Conservation (phyloP, 2,329 filamentous ascomycete species). For the Xylaria sp. region DNA sequence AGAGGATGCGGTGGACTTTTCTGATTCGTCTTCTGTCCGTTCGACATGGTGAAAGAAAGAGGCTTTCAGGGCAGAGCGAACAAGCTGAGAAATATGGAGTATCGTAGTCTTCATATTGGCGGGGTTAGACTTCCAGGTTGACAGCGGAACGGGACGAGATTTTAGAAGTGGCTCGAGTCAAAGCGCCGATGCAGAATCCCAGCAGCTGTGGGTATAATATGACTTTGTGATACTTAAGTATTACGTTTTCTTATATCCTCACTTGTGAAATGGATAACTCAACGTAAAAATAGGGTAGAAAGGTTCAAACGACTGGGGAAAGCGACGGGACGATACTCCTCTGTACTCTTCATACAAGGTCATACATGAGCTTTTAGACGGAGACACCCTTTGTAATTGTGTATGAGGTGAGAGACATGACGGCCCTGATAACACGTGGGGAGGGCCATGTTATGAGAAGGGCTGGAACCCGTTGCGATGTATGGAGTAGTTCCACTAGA, state of each 20-base stretch:
- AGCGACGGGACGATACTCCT: background rate
- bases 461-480: conserved; percentile 16
- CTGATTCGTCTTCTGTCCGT: conserved; percentile 2
- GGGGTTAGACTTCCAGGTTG: background rate
- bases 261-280: background rate
- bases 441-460: conserved; percentile 32
- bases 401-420: conserved; percentile 18
- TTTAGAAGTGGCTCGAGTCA: conserved; percentile 20
- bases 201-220: conserved; percentile 28
- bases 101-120: conserved; percentile 37
- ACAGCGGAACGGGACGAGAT: conserved; percentile 10
- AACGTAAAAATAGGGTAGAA: background rate
- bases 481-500: conserved; percentile 23
- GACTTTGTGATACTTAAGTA: background rate
- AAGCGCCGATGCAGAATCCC: conserved; percentile 30
- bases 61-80: conserved; percentile 35
- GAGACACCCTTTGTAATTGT: conserved; percentile 2
- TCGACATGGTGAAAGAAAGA: conserved; percentile 35
- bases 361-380: background rate
- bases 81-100: conserved; percentile 34
- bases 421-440: conserved; percentile 26
- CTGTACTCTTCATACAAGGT: background rate
- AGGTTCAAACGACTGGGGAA: background rate
- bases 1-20: conserved; percentile 13
- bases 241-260: background rate